Base-by-base conservation (phyloP, 1,284 basidiomycete species). In the Heterobasidion irregulare region DNA sequence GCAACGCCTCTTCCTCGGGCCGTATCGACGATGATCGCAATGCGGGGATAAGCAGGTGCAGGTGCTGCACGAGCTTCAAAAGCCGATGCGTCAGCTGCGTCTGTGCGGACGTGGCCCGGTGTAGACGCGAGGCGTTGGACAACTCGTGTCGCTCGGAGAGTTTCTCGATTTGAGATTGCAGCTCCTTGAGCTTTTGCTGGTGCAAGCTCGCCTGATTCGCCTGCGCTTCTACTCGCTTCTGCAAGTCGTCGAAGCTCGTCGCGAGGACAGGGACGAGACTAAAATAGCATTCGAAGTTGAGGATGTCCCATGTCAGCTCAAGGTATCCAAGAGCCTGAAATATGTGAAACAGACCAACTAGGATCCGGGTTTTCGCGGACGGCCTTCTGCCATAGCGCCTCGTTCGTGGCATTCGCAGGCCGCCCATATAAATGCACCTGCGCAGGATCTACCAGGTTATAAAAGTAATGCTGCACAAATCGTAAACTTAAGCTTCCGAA, bases 251-350 rank as follows among this genome's bases (percentile, higher is more conserved):
- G 60, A 91, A 93, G 2, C 92, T 90, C 13, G 84, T 75, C 0
- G 91, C 92, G 8, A 93, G 70, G 1, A 88, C 91, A 0, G 92
- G 92, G 0, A 94, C 90, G 61, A 92, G 78, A 59, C 91, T 94
- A 65, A 7, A 15, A 10, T 41, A 41, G n/a, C 38, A n/a, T 41
- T 41, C 18, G 18, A 51, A 8, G 53, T 9, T 8, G 26, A 34
- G 48, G 34, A 46, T 56, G 61, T 50, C 58, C 41, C 47, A 54
- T 50, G 26, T 56, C 51, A 36, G 53, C 48, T 43, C n/a, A 50
- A 8, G 13, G 26, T 9, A 8, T 26, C 12, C 35, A 41, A 41
- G 6, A n/a, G 38, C 38, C n/a, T n/a, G 26, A 26, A 49, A 32
- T 15, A 35, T 33, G 26, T 26, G 46, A n/a, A 44, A 69, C 83